These are phyloP conservation scores for Leptographium lundbergii DNA, from an alignment of 2,329 filamentous ascomycete genomes.

Conservation along the genomic window DNA sequence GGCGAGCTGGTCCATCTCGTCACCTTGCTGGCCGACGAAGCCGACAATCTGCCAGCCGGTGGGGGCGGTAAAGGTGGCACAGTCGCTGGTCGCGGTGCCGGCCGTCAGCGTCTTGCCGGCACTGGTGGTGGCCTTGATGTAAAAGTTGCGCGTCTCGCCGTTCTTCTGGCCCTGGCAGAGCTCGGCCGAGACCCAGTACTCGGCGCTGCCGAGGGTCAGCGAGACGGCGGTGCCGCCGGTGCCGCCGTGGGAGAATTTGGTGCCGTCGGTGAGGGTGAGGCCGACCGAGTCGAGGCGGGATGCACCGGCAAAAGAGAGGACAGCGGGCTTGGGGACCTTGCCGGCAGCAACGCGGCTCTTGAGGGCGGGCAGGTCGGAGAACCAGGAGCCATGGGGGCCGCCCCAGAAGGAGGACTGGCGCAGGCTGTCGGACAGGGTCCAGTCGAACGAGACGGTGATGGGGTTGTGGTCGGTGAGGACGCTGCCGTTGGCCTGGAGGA, in stretches of 20 bases:
- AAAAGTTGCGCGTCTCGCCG: constrained; percentile 39
- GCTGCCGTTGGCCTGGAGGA: constrained; percentile 42
- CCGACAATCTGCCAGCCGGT: constrained; percentile 40
- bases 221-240: constrained; percentile 30
- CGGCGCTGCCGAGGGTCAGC: constrained; percentile 30
- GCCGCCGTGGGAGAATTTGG: constrained; percentile 38
- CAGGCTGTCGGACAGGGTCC: constrained; percentile 24
- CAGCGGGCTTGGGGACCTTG: constrained; percentile 21
- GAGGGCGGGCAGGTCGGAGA: constrained; percentile 37
- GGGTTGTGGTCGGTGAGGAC: constrained; percentile 55
- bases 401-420: constrained; percentile 34
- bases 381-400: constrained; percentile 38
- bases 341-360: constrained; percentile 10
- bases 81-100: constrained; percentile 34
- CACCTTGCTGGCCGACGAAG: constrained; percentile 36
- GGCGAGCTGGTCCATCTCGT: constrained; percentile 42
- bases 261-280: constrained; percentile 34
- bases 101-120: constrained; percentile 29
- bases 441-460: constrained; percentile 41
- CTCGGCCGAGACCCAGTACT: constrained; percentile 34
- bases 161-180: constrained; percentile 38
- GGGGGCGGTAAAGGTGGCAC: constrained; percentile 31
- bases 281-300: constrained; percentile 37
- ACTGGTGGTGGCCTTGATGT: constrained; percentile 39
- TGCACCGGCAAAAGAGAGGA: constrained; percentile 32